Percentiles rank a stretch among this genome's conserved stretches.
Evolutionary conservation across 768 basidiomycete species (phyloP).

Genomic region (Phlebiopsis gigantea): DNA sequence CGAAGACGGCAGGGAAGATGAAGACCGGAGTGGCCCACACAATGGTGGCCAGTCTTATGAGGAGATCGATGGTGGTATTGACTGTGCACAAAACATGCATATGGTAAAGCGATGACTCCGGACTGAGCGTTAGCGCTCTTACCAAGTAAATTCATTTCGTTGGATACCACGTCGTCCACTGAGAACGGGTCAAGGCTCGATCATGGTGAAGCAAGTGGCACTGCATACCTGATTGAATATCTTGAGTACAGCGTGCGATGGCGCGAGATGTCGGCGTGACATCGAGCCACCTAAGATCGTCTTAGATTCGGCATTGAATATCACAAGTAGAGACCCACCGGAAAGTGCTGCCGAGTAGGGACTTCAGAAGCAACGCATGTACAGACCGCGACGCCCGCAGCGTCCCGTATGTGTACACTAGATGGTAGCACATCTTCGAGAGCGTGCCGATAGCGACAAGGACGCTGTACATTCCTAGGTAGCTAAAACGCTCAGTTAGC

Average conservation of each 20-base stretch:
- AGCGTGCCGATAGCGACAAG: slow-evolving; percentile 17
- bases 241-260: slow-evolving; percentile 62
- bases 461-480: slow-evolving; percentile 24
- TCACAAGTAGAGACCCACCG: slow-evolving; percentile 18
- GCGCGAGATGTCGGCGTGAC: slow-evolving; percentile 51
- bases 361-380: slow-evolving; percentile 25
- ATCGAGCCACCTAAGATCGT: slow-evolving; percentile 46
- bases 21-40: slow-evolving; percentile 36
- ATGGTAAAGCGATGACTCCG: background rate
- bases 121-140: background rate
- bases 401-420: slow-evolving; percentile 24
- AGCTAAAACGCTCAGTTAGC: slow-evolving; percentile 16
- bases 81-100: slow-evolving; percentile 4
- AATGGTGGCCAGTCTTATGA: slow-evolving; percentile 31
- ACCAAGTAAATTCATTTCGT: background rate
- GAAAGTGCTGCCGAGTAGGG: slow-evolving; percentile 28
- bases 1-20: slow-evolving; percentile 32
- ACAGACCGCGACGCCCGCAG: slow-evolving; percentile 27
- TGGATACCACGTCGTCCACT: slow-evolving; percentile 4
- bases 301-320: no score
- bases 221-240: slow-evolving; percentile 38
- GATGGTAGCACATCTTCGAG: slow-evolving; percentile 18
- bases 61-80: slow-evolving; percentile 27
- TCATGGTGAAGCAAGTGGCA: background rate
- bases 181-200: background rate